These are phyloP conservation scores for Pestalotiopsis sp. DNA, from an alignment of 2,329 filamentous ascomycete species.

Conservation along the genomic window DNA sequence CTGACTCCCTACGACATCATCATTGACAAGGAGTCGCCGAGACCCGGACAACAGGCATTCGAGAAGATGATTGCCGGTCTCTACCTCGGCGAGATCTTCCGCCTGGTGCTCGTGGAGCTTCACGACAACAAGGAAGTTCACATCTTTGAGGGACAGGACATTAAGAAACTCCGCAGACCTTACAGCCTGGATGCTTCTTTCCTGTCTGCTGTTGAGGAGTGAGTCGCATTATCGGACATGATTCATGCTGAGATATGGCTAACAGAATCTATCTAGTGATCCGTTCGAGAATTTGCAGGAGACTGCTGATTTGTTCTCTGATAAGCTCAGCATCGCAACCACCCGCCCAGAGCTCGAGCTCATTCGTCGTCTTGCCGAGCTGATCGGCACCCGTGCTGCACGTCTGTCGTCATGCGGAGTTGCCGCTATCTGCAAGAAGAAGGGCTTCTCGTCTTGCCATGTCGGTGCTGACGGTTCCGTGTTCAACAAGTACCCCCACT, in stretches of 20 bases:
- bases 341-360: slow-evolving; percentile 84
- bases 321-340: slow-evolving; percentile 71
- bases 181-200: slow-evolving; percentile 94
- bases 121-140: slow-evolving; percentile 75
- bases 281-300: slow-evolving; percentile 94
- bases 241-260: slow-evolving; percentile 17
- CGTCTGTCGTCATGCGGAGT: slow-evolving; percentile 94
- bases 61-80: slow-evolving; percentile 98
- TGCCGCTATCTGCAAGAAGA: slow-evolving; percentile 96
- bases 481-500: slow-evolving; percentile 99
- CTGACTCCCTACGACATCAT: slow-evolving; percentile 82
- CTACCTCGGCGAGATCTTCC: slow-evolving; percentile 94
- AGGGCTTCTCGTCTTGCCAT: slow-evolving; percentile 83
- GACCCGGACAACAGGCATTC: slow-evolving; percentile 91
- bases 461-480: slow-evolving; percentile 96
- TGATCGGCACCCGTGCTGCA: slow-evolving; percentile 93
- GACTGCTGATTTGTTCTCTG: slow-evolving; percentile 79
- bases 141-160: slow-evolving; percentile 85
- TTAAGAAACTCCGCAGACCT: slow-evolving; percentile 77
- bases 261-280: slow-evolving; percentile 58
- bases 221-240: slow-evolving; percentile 33
- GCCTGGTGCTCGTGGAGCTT: slow-evolving; percentile 81
- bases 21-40: slow-evolving; percentile 89
- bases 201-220: slow-evolving; percentile 89
- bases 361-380: slow-evolving; percentile 83